These are phyloP conservation scores for Penicillium sp. DNA, from an alignment of 2,329 filamentous ascomycete genomes.

Conservation along the genomic window DNA sequence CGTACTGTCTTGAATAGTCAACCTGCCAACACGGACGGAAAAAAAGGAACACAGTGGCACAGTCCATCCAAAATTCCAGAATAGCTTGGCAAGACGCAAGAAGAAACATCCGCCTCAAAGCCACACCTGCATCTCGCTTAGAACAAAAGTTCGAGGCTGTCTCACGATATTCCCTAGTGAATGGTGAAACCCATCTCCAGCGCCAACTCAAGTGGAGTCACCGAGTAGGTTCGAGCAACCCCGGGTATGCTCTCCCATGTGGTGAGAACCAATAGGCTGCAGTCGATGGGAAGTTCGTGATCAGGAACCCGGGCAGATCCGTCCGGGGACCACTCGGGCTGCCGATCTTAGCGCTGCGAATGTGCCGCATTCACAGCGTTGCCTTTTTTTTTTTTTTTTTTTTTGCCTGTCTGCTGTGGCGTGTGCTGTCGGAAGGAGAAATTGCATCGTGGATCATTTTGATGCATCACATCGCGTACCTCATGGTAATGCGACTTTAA, in stretches of 20 bases:
- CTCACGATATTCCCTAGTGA: too few relatives aligned
- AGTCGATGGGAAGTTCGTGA: slow-evolving; percentile 6
- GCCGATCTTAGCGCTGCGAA: slow-evolving; percentile 21
- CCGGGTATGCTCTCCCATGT: background rate
- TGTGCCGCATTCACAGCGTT: background rate
- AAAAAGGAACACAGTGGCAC: background rate
- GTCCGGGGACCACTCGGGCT: slow-evolving; percentile 14
- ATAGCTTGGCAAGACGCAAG: background rate
- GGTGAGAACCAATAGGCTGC: background rate
- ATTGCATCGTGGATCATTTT: background rate
- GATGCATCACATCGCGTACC: background rate
- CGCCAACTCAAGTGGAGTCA: background rate
- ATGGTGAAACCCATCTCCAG: background rate
- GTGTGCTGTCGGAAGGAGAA: background rate
- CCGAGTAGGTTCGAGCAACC: background rate
- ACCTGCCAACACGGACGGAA: background rate
- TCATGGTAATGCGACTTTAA: background rate
- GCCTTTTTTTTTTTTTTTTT: background rate
- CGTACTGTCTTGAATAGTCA: background rate
- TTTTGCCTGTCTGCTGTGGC: background rate
- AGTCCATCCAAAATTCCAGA: background rate
- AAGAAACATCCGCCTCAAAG: background rate
- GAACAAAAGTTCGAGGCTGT: background rate
- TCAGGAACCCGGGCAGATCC: slow-evolving; percentile 20
- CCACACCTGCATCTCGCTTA: background rate